Base-by-base conservation (phyloP, 2,329 filamentous ascomycete species). In the Botryotinia narcissicola region DNA sequence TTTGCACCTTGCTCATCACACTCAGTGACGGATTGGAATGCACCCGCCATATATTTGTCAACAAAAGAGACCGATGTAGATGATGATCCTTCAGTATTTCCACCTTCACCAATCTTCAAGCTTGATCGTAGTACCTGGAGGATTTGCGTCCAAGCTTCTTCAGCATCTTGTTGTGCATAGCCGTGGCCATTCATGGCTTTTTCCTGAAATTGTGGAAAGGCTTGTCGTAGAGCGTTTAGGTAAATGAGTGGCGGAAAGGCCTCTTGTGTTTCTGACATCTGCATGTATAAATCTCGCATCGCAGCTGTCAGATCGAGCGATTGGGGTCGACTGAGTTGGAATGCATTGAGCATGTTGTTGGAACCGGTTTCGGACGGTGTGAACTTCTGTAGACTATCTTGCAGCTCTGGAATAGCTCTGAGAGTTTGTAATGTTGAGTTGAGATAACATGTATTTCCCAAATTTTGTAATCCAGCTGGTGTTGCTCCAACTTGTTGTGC, bases 111-210 rank as follows among this genome's bases (percentile, higher is more conserved):
- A 76, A 92, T 83, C 80, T 90, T 91, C 69, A 98, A 84, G 81
- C 93, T 95, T 79, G 92, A 89, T 75, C 92, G 90, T 54, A 99
- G 84, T 80, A 95, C 93, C 62, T 92, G 90, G 9, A 99, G 85
- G 75, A 99, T 97, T 81, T 98, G 95, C 32, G 95, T 96, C 94
- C 95, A 99, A 64, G 95, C 96, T 83, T 99, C 96, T 83, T 99
- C 96, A 1, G 96, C 96, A 84, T 99, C 96, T 83, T 99, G 96
- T 83, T 99, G 96, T n/a, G 96, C 95, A 80, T 92, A 98, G 10
- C 93, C 94, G 73, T 91, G 87, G 35, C 93, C 93, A 46, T 91
- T 91, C 81, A 93, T 95, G 72, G 94, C 90, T 80, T 90, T 92
- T 84, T 99, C 94, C 18, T 94, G 94, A 81, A 99, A 99, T 81